These are phyloP conservation scores for Neonectria magnoliae DNA, from an alignment of 2,329 filamentous ascomycete species.

Conservation along the genomic window DNA sequence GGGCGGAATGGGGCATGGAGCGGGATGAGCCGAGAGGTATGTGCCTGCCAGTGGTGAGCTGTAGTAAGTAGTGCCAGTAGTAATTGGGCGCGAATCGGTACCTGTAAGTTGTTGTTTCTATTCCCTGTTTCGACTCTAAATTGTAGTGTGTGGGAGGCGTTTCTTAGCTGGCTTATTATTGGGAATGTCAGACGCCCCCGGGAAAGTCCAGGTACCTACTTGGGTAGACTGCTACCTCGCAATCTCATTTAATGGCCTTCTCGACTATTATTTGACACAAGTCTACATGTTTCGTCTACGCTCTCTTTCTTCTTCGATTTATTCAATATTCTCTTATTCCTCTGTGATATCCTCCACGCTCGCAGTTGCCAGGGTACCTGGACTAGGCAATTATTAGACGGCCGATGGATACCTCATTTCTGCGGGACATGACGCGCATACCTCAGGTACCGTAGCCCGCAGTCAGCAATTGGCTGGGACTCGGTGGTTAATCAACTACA, in stretches of 20 bases:
- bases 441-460: not conserved
- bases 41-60: not conserved
- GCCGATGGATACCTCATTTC: conserved; percentile 2
- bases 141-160: not conserved
- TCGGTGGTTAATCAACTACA: not conserved
- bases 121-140: not conserved
- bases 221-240: not conserved
- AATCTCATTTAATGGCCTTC: not conserved
- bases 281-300: not conserved
- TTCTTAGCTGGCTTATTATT: not conserved
- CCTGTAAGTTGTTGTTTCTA: not conserved
- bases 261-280: not conserved
- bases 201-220: not conserved
- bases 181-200: not conserved
- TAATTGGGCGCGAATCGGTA: not conserved
- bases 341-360: not conserved
- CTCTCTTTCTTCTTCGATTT: not conserved
- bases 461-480: not conserved
- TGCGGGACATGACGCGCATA: conserved; percentile 3
- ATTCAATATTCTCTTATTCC: not conserved
- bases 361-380: not conserved
- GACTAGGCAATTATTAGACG: not conserved
- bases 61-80: too few species aligned
- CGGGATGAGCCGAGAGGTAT: not conserved
- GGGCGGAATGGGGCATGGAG: not conserved